Base-by-base conservation (phyloP, 257 asterid species). In the Marsdenia floribunda region DNA sequence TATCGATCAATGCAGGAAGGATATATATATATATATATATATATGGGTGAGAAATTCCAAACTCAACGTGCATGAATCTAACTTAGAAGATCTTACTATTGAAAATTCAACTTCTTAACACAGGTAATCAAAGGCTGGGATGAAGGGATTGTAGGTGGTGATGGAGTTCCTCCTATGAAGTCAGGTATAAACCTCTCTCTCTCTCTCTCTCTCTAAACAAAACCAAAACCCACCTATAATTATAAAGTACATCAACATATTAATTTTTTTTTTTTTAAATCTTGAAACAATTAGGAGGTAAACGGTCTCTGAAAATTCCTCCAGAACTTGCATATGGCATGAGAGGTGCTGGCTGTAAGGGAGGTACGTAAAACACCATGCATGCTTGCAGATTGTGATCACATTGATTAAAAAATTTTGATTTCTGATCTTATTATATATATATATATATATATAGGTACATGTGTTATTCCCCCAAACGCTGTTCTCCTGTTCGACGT, bases 51-150 rank as follows among this genome's bases (percentile, higher is more conserved):
- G 33, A 29, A 1, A 29, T 29, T 29, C 33, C 33, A 29, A 29
- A 29, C 33, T 0, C 33, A 0, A 29, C 33, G 1, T 29, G 33
- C 1, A 1, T 29, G 33, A 29, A 29, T 29, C 33, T 29, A 29
- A 29, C 33, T 29, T 0, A 1, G 33, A 29, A 29, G 33, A 29
- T 29, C 33, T 29, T 29, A 29, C 33, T 29, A 29, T 26, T 14
- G 19, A 18, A 50, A 50, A 50, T 50, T 50, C 55, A 50, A 50
- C 55, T 50, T 50, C 15, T 3, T 53, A 14, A 37, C 2, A 12
- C 50, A 93, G 98, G 98, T 93, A 73, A 93, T 93, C 77, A 91
- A 88, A 85, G 97, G 98, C 73, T 93, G 98, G 98, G 98, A 93
- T 86, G 85, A 83, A 74, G 98, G 97, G 67, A 91, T 93, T 81